A percentile compares a stretch with the other conserved stretches of the same genome.
These are phyloP conservation scores for Globisporangium nunn DNA, from an alignment of 352 stramenopile genomes.

Conservation along the genomic window DNA sequence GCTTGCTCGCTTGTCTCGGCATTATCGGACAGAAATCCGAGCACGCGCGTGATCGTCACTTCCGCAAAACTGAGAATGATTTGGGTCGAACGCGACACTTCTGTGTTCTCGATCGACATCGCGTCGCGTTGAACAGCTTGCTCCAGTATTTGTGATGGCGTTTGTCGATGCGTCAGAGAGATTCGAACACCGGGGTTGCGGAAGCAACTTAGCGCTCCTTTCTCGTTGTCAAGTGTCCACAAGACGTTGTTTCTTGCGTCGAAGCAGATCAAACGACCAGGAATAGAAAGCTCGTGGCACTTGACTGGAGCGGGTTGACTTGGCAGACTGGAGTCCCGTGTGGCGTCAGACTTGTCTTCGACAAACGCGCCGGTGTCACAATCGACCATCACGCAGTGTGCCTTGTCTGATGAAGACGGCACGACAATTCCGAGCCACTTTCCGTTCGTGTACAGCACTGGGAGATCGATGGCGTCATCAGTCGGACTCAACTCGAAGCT, in stretches of 20 bases:
- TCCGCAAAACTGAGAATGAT: conserved; percentile 4
- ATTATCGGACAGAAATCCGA: conserved; percentile 34
- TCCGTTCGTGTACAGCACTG: conserved; percentile 37
- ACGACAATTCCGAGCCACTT: conserved; percentile 23
- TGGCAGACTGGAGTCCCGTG: not conserved
- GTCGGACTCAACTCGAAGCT: conserved; percentile 22
- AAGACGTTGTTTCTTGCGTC: conserved; percentile 42
- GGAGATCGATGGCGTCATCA: conserved; percentile 15
- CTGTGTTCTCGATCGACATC: not conserved
- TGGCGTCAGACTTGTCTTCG: not conserved
- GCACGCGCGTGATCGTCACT: conserved; percentile 18
- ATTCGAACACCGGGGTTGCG: conserved; percentile 39
- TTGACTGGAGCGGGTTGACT: conserved; percentile 1
- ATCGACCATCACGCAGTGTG: conserved; percentile 43
- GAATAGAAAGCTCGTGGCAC: conserved; percentile 21
- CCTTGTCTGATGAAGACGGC: conserved; percentile 12
- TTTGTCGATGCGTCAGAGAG: conserved; percentile 23
- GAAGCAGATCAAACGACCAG: conserved; percentile 33
- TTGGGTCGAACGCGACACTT: not conserved
- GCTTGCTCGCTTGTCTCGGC: conserved; percentile 19
- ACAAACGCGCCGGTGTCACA: conserved; percentile 24
- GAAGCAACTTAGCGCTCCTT: conserved; percentile 25
- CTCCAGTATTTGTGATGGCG: conserved; percentile 4
- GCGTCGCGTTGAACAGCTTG: not conserved
- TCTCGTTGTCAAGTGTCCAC: conserved; percentile 27